phyloP scores from a whole-genome alignment of 2,329 filamentous ascomycete genomes.

The Fusarium drepaniforme region DNA sequence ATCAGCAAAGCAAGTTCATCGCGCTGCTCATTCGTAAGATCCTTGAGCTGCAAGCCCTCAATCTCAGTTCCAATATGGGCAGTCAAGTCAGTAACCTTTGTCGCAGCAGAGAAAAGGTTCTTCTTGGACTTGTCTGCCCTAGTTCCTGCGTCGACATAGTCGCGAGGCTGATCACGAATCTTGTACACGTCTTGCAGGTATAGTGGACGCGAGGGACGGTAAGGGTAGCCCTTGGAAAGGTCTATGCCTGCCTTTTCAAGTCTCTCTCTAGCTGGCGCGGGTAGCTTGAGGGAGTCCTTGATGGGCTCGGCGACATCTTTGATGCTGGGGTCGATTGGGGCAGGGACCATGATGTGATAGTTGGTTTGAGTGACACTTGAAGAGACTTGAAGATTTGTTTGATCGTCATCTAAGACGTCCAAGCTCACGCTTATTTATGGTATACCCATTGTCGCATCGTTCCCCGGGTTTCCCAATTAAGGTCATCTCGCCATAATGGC shows the following conservation, averaged over 20 bases:
- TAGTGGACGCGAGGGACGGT: constrained; percentile 74
- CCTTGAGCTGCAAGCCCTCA: constrained; percentile 72
- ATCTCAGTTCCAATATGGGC: constrained; percentile 74
- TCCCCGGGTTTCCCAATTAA: background rate
- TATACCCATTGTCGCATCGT: background rate
- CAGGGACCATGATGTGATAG: constrained; percentile 58
- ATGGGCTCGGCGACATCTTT: constrained; percentile 71
- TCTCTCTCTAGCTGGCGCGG: constrained; percentile 66
- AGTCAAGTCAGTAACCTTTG: constrained; percentile 72
- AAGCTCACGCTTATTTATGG: constrained; percentile 5
- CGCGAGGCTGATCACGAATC: constrained; percentile 67
- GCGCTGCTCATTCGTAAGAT: constrained; percentile 68
- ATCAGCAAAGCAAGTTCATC: constrained; percentile 74
- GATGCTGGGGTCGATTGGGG: constrained; percentile 72
- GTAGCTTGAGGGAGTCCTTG: constrained; percentile 75
- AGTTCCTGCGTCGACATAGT: constrained; percentile 72
- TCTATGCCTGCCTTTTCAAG: constrained; percentile 78
- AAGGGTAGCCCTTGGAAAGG: constrained; percentile 77
- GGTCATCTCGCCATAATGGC: constrained; percentile 25
- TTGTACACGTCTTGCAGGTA: constrained; percentile 78
- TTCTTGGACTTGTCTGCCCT: constrained; percentile 76
- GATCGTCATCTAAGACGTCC: background rate
- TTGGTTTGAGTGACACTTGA: rapidly evolving
- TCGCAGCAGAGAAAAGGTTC: constrained; percentile 69
- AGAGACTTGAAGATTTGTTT: background rate